Evolutionary conservation across 352 stramenopile genomes (phyloP).

Genomic region (Phytophthora lateralis): DNA sequence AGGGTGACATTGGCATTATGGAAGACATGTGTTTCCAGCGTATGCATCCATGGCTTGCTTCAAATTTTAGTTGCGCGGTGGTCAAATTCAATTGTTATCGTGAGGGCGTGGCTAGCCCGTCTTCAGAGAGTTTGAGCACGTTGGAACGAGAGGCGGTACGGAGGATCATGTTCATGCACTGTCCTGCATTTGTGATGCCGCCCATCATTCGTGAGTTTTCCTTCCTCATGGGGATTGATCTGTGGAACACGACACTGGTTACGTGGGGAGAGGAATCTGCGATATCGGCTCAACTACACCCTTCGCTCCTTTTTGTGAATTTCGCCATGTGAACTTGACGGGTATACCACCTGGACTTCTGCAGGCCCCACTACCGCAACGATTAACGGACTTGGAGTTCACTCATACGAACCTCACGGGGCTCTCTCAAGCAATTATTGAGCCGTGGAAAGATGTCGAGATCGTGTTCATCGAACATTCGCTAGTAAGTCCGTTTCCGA

Average conservation of each 20-base stretch:
- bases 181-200: slow-evolving; percentile 42
- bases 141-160: slow-evolving; percentile 31
- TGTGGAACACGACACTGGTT: slow-evolving; percentile 60
- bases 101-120: slow-evolving; percentile 12
- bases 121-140: neutral
- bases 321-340: slow-evolving; percentile 55
- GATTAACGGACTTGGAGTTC: slow-evolving; percentile 54
- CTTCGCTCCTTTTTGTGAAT: slow-evolving; percentile 36
- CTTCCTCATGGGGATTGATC: slow-evolving; percentile 54
- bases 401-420: slow-evolving; percentile 43
- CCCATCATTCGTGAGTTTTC: slow-evolving; percentile 32
- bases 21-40: slow-evolving; percentile 31
- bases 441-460: slow-evolving; percentile 4
- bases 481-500: slow-evolving; percentile 30
- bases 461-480: slow-evolving; percentile 31
- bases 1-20: neutral
- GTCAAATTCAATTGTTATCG: slow-evolving; percentile 45
- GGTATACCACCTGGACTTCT: slow-evolving; percentile 42
- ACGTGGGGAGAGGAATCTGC: slow-evolving; percentile 41
- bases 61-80: slow-evolving; percentile 41
- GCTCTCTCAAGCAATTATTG: slow-evolving; percentile 31
- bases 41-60: slow-evolving; percentile 47
- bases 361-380: slow-evolving; percentile 31
- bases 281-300: slow-evolving; percentile 37
- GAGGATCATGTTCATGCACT: slow-evolving; percentile 58